phyloP scores from a whole-genome alignment of 1,139 yeast genomes.

The Scheffersomyces stambukii region DNA sequence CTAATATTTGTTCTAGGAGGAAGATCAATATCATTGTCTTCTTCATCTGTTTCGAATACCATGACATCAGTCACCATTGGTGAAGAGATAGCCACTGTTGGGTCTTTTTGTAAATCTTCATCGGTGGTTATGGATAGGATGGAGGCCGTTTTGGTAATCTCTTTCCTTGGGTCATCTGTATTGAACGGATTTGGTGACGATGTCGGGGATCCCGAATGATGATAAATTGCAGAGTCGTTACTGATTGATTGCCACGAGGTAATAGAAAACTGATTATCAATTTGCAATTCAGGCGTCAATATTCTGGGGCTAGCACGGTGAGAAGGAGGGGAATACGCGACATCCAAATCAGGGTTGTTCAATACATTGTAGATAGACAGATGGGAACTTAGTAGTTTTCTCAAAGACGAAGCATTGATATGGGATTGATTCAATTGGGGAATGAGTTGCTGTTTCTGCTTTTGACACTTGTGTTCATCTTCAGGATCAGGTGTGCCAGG shows the following conservation, averaged over 20 bases:
- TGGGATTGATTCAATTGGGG: too few relatives aligned
- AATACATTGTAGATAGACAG: constrained; percentile 38
- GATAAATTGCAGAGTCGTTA: too few relatives aligned
- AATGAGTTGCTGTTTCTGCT: too few relatives aligned
- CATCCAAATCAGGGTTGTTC: constrained; percentile 41
- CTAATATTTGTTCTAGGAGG: constrained; percentile 7
- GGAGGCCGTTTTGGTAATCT: constrained; percentile 4
- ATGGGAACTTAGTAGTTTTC: constrained; percentile 32
- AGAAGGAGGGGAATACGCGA: constrained; percentile 13
- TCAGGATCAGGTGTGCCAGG: too few relatives aligned
- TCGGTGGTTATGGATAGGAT: constrained; percentile 7
- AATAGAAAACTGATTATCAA: constrained; percentile 12
- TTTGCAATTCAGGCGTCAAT: constrained; percentile 10
- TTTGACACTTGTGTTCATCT: too few relatives aligned
- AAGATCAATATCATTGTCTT: constrained; percentile 26
- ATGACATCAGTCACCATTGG: too few relatives aligned
- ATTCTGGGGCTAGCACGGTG: too few relatives aligned
- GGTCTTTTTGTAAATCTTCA: constrained; percentile 4
- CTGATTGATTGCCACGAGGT: constrained; percentile 21
- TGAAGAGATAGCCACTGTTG: too few relatives aligned
- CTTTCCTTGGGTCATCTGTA: too few relatives aligned
- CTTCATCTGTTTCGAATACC: constrained; percentile 44
- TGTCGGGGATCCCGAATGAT: too few relatives aligned
- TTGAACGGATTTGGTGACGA: too few relatives aligned
- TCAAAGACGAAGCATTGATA: too few relatives aligned